A percentile compares a stretch with the other conserved stretches of the same genome.
Evolutionary conservation across 768 basidiomycete species (phyloP).

Genomic region (Austroboletus festivus): DNA sequence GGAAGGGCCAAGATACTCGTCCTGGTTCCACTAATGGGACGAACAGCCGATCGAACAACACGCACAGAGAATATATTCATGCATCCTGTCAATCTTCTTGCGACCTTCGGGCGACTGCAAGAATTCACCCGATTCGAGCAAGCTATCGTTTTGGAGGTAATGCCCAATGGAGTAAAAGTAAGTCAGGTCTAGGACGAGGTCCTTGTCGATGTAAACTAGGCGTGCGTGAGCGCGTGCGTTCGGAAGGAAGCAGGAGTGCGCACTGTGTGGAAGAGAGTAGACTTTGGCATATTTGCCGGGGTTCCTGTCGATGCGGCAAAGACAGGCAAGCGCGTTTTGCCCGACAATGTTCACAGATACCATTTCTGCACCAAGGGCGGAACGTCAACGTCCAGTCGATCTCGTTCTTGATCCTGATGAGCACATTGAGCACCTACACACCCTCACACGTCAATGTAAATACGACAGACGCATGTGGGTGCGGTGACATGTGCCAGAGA

Average conservation of each 20-base stretch:
- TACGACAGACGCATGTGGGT: constrained; percentile 5
- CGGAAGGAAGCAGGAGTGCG: constrained; percentile 28
- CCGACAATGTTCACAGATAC: constrained; percentile 94
- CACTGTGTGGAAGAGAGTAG: constrained; percentile 97
- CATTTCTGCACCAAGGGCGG: no score
- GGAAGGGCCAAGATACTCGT: constrained; percentile 96
- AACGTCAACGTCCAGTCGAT: constrained; percentile 27
- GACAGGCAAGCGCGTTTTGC: constrained; percentile 94
- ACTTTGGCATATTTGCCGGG: constrained; percentile 76
- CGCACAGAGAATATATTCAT: constrained; percentile 96
- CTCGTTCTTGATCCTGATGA: constrained; percentile 99
- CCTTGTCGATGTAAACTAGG: constrained; percentile 97
- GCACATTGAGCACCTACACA: constrained; percentile 73
- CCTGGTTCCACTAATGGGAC: constrained; percentile 99
- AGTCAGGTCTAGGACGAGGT: constrained; percentile 89
- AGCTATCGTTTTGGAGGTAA: constrained; percentile 90
- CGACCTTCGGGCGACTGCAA: constrained; percentile 89
- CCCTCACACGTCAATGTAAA: background rate
- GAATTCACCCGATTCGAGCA: constrained; percentile 80
- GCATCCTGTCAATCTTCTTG: constrained; percentile 95
- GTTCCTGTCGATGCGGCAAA: constrained; percentile 90
- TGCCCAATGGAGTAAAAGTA: constrained; percentile 98
- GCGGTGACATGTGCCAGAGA: constrained; percentile 67
- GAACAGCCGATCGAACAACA: constrained; percentile 99
- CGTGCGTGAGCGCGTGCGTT: no score